phyloP scores from a whole-genome alignment of 2,329 filamentous ascomycete genomes.

The Hymenoscyphus scutula region DNA sequence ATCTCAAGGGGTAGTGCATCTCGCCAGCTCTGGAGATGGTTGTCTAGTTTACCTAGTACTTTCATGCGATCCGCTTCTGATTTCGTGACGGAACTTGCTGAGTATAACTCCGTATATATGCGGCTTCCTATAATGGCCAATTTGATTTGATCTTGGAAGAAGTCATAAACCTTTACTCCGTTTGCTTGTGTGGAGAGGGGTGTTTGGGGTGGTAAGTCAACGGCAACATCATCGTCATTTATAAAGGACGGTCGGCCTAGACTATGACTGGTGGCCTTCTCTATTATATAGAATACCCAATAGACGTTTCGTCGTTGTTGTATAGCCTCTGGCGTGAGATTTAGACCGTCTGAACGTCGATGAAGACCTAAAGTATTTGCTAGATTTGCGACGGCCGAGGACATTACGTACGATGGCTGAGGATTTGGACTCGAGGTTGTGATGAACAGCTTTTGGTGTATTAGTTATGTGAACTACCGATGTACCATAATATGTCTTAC shows the following conservation, averaged over 20 bases:
- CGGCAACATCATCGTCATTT: slow-evolving; percentile 30
- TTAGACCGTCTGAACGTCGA: slow-evolving; percentile 20
- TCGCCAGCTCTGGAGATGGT: slow-evolving; percentile 28
- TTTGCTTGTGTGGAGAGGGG: slow-evolving; percentile 12
- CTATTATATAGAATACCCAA: slow-evolving; percentile 28
- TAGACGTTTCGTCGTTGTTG: slow-evolving; percentile 30
- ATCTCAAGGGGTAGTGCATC: slow-evolving; percentile 29
- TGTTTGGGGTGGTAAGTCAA: slow-evolving; percentile 26
- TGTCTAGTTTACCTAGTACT: slow-evolving; percentile 25
- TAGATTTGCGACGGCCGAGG: slow-evolving; percentile 20
- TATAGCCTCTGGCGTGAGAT: slow-evolving; percentile 19
- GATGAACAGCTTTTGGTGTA: slow-evolving; percentile 18
- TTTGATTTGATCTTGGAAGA: slow-evolving; percentile 19
- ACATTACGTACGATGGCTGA: slow-evolving; percentile 24
- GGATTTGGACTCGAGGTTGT: slow-evolving; percentile 21
- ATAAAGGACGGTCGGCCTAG: slow-evolving; percentile 29
- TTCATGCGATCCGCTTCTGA: slow-evolving; percentile 25
- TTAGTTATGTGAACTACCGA: too few relatives aligned
- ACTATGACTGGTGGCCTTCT: slow-evolving; percentile 22
- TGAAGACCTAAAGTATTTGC: slow-evolving; percentile 29
- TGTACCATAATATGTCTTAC: too few relatives aligned
- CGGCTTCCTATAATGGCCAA: slow-evolving; percentile 27
- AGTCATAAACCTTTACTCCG: slow-evolving; percentile 20
- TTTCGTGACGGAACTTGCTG: slow-evolving; percentile 27
- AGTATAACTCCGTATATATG: slow-evolving; percentile 30